Evolutionary conservation across 305 asterid genomes (phyloP).

Genomic region (Lippia alba): DNA sequence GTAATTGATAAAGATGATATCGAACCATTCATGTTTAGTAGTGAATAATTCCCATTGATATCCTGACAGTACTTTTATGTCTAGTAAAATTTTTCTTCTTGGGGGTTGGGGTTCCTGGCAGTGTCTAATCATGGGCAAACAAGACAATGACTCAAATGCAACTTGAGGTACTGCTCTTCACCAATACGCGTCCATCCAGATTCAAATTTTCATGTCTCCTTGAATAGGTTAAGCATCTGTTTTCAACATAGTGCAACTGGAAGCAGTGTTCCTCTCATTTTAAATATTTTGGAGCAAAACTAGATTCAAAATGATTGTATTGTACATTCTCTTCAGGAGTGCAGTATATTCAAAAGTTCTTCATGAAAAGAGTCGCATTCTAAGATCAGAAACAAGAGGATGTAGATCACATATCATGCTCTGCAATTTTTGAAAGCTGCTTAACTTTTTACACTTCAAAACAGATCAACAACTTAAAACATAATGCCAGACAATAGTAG

Average conservation of each 20-base stretch:
- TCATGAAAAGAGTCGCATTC: conserved; percentile 2
- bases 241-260: not conserved
- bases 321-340: conserved; percentile 6
- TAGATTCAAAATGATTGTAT: not conserved
- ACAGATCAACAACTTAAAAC: conserved; percentile 3
- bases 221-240: not conserved
- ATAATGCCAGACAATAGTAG: not conserved
- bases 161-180: not conserved
- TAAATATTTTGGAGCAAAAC: not conserved
- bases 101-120: not conserved
- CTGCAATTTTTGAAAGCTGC: not conserved
- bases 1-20: not conserved
- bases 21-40: conserved; percentile 6
- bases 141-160: not conserved
- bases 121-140: conserved; percentile 27
- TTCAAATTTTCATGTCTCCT: too few species aligned
- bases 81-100: too few species aligned
- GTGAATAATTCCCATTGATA: not conserved
- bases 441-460: not conserved
- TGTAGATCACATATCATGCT: not conserved
- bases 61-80: not conserved
- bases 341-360: conserved; percentile 16
- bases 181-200: too few species aligned
- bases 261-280: not conserved
- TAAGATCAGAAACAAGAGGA: conserved; percentile 8